Conservation (phyloP, 805 yeast genomes). For the Wickerhamomyces tratensis region DNA sequence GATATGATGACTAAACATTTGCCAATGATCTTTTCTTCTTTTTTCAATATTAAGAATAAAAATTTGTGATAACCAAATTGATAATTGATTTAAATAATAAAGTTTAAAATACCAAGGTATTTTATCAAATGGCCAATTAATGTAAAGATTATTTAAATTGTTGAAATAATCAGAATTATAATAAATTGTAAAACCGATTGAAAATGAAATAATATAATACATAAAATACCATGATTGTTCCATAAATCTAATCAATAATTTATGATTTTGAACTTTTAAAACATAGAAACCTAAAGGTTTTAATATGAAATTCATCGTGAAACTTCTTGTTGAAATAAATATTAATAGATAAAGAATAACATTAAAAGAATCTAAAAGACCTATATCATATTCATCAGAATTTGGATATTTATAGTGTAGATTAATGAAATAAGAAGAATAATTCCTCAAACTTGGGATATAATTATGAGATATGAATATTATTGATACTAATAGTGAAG, state of each 20-base stretch:
- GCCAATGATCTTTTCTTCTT: conserved; percentile 70
- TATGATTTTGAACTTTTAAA: conserved; percentile 34
- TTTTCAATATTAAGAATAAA: conserved; percentile 70
- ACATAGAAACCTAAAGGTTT: conserved; percentile 40
- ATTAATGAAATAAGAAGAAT: conserved; percentile 27
- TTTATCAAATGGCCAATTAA: conserved; percentile 66
- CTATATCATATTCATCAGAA: conserved; percentile 38
- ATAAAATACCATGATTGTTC: conserved; percentile 78
- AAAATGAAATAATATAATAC: conserved; percentile 48
- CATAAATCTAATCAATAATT: conserved; percentile 59
- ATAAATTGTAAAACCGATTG: conserved; percentile 50
- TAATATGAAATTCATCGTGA: conserved; percentile 47
- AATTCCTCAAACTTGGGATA: background rate
- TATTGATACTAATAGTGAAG: conserved; percentile 11
- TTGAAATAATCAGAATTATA: conserved; percentile 47
- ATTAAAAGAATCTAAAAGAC: conserved; percentile 43
- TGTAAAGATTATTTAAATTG: conserved; percentile 48
- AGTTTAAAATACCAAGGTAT: conserved; percentile 44
- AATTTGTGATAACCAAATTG: conserved; percentile 75
- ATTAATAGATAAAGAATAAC: conserved; percentile 45
- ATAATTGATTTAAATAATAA: conserved; percentile 66
- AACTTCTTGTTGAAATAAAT: conserved; percentile 48
- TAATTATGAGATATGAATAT: background rate
- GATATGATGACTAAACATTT: conserved; percentile 85
- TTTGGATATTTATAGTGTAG: conserved; percentile 28